Evolutionary conservation across 2,329 filamentous ascomycete genomes (phyloP).

Genomic region (Sordariomycetes sp.): DNA sequence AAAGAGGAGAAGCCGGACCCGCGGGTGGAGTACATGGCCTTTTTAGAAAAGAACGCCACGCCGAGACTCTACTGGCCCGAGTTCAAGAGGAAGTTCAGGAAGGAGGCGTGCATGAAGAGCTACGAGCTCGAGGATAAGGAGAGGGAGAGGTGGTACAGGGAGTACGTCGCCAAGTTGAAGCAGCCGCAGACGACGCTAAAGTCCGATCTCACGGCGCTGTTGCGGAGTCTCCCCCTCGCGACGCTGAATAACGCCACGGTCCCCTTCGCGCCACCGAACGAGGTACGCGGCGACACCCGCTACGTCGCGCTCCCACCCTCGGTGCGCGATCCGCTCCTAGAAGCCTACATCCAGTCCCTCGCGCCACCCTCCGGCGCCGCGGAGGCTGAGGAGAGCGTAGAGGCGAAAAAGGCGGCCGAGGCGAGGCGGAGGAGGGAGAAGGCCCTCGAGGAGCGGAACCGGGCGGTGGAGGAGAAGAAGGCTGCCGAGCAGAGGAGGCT

Average conservation of each 20-base stretch:
- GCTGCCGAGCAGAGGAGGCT: conserved; percentile 43
- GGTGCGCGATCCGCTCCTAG: conserved; percentile 50
- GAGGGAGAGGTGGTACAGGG: conserved; percentile 66
- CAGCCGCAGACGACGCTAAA: conserved; percentile 53
- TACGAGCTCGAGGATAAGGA: conserved; percentile 59
- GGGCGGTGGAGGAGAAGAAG: conserved; percentile 49
- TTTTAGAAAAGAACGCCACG: conserved; percentile 70
- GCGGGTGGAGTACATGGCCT: conserved; percentile 64
- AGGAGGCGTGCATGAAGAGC: conserved; percentile 69
- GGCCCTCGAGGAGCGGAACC: conserved; percentile 53
- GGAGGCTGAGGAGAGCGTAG: conserved; percentile 31
- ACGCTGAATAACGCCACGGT: conserved; percentile 46
- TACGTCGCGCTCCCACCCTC: conserved; percentile 53
- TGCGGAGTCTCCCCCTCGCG: conserved; percentile 46
- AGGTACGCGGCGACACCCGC: conserved; percentile 52
- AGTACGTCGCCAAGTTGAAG: conserved; percentile 56
- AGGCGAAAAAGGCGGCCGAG: conserved; percentile 30
- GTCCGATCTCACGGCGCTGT: conserved; percentile 51
- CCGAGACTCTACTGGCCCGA: conserved; percentile 96
- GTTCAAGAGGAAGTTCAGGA: conserved; percentile 83
- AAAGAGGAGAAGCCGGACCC: conserved; percentile 74
- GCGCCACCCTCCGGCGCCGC: conserved; percentile 36
- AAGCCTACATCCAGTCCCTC: conserved; percentile 52
- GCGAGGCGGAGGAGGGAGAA: conserved; percentile 47
- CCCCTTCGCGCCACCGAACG: conserved; percentile 42